Base-by-base conservation (phyloP, 202 grass and related monocot species). In the Brachypodium distachyon region DNA sequence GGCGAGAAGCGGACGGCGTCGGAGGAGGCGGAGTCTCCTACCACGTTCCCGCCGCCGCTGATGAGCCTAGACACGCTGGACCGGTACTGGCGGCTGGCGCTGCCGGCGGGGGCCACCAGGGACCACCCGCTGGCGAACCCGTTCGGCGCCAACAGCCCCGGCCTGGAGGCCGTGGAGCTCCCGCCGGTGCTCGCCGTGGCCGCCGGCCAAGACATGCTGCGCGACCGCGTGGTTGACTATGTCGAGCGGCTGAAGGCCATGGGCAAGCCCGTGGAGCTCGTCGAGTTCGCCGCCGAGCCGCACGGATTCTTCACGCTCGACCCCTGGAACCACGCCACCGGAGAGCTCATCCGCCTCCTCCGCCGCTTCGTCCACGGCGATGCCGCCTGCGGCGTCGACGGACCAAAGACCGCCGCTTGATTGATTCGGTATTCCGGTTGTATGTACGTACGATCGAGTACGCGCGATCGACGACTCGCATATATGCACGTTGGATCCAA, bases 111-210 rank as follows among this genome's bases (percentile, higher is more conserved):
- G 14, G 72, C 81, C 77, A 87, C 57, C 56, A 54, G 71, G 51
- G 84, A 91, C 72, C 81, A 91, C 84, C 88, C 81, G 9, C 28
- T 66, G 58, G 50, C 84, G 37, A 91, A 91, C 81, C 88, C 84
- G 18, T 84, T 84, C 33, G 84, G 84, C 7, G 65, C 84, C 23
- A 79, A 82, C 4, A 78, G 84, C 66, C 79, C 73, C 1, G 13
- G 6, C 5, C 73, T 87, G 12, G 43, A 28, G 12, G 0, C 70
- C 1, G 84, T 80, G 34, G 72, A 77, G 6, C 16, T 87, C 17
- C 65, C 5, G 9, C 88, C 81, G 11, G 47, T 91, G 0, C 81
- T 91, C 58, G 77, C 81, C 12, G 77, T 84, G 19, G 77, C 34
- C 65, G 77, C 72, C 50, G 88, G 81, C 65, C 50, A 29, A 16